Percentiles rank a stretch among this genome's conserved stretches.
phyloP scores from a whole-genome alignment of 257 asterid species.

The Perilla frutescens region DNA sequence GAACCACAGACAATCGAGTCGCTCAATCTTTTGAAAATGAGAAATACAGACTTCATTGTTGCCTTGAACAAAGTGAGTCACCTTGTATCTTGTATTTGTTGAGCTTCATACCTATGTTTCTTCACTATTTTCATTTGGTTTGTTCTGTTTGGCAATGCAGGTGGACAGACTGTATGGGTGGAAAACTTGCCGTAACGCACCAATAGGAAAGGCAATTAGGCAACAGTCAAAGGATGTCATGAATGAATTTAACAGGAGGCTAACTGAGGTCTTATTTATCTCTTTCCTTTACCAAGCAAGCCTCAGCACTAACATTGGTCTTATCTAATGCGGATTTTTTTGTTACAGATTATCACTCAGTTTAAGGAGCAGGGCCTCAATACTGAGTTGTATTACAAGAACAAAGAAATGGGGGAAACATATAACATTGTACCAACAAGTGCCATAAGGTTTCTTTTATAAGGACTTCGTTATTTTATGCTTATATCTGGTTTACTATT shows the following conservation, averaged over 20 bases:
- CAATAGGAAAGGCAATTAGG: slow-evolving; percentile 79
- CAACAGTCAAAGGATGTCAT: slow-evolving; percentile 82
- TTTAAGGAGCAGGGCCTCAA: slow-evolving; percentile 95
- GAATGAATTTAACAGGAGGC: slow-evolving; percentile 70
- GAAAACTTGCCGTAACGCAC: slow-evolving; percentile 79
- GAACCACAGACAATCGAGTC: slow-evolving; percentile 99
- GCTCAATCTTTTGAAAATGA: slow-evolving; percentile 89
- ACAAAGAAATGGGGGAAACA: slow-evolving; percentile 89
- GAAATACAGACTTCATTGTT: slow-evolving; percentile 86
- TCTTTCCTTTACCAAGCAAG: slow-evolving; percentile 20
- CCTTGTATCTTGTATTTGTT: slow-evolving; percentile 15
- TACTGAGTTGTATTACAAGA: slow-evolving; percentile 86
- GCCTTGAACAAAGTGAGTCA: slow-evolving; percentile 90
- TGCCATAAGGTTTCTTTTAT: slow-evolving; percentile 77
- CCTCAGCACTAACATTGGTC: slow-evolving; percentile 24
- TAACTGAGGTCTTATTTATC: slow-evolving; percentile 59
- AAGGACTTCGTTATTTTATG: slow-evolving; percentile 26
- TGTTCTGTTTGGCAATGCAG: slow-evolving; percentile 43
- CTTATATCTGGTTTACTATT: slow-evolving; percentile 22
- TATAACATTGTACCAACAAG: slow-evolving; percentile 93
- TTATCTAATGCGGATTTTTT: slow-evolving; percentile 34
- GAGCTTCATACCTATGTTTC: neutral
- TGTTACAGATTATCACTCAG: slow-evolving; percentile 67
- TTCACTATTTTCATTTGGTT: slow-evolving; percentile 26
- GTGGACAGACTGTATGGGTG: slow-evolving; percentile 93